Evolutionary conservation across 805 yeast species (phyloP), one percentile per base, ranked within the genome.

Genomic region (Yarrowia sp.): DNA sequence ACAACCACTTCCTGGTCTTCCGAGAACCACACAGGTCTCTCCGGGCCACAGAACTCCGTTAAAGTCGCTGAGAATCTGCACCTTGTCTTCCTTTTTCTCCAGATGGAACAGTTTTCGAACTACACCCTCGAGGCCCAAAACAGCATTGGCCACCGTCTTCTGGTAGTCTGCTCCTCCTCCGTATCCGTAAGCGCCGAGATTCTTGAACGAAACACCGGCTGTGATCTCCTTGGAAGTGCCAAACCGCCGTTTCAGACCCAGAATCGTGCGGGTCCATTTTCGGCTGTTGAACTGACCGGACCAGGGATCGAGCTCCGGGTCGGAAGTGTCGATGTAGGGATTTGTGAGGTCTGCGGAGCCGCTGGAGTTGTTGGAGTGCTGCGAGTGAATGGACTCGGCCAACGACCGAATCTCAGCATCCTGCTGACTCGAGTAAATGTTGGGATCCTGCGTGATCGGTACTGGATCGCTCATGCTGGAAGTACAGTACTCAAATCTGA

Each of bases 1-100:
- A 72, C 91, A 87, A 50, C 91, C 91, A 43, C 89, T 82, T 72
- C 94, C 94, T 0, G 94, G 94, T 76, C 93, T 84, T 68, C 95
- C 94, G 55, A 89, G 79, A 12, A 89, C 93, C 67, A 89, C 90
- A 6, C 88, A 85, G 55, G 88, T 80, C 70, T 87, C 87, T 67
- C 92, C 92, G 2, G 92, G 89, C 67, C 79, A 79, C 46, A 85
- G 74, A 15, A 83, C 70, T 30, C 87, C 90, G 70, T 86, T 88
- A 83, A 79, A 70, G 81, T 85, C 71, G 77, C 84, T 71, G 78
- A 85, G 68, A 73, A 74, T 68, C 71, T 75, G 67, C 70, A 76
- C 69, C 69, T 73, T 69, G 71, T 83, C 78, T 1, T 76, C 34
- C 80, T 81, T 76, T 72, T 83, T 84, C 24, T 55, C 63, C 13